Conservation (phyloP, 1,284 basidiomycete genomes). For the Malassezia vespertilionis region DNA sequence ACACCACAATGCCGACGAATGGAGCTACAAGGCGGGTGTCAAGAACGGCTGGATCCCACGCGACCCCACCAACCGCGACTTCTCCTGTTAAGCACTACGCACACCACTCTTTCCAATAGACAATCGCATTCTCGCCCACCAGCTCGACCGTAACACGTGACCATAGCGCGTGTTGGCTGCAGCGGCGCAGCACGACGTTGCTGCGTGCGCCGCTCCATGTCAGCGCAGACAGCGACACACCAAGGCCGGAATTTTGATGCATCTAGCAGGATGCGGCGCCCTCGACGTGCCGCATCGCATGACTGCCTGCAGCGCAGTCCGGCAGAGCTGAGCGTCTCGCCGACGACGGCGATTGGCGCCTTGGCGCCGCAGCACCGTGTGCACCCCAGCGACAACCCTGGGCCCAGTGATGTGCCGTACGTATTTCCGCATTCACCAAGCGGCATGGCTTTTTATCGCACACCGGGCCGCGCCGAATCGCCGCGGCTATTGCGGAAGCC, state of each 20-base stretch:
- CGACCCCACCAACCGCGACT: constrained; percentile 19
- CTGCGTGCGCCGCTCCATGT: no score
- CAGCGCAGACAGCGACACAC: background rate
- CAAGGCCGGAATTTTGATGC: background rate
- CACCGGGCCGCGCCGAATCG: background rate
- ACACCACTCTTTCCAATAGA: background rate
- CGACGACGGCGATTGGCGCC: no score
- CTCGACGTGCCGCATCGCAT: no score
- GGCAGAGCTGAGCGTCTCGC: no score
- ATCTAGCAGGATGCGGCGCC: background rate
- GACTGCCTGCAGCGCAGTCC: no score
- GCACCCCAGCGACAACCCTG: no score
- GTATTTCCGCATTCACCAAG: background rate
- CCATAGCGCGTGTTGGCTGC: no score
- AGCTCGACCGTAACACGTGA: no score
- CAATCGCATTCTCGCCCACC: background rate
- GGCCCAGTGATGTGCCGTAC: no score
- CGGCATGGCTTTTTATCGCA: background rate
- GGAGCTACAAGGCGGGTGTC: constrained; percentile 43
- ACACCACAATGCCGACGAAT: constrained; percentile 33
- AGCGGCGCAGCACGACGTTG: no score
- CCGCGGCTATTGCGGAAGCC: background rate
- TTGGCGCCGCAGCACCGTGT: background rate
- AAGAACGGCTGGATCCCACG: constrained; percentile 39
- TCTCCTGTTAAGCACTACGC: constrained; percentile 3